Percentiles rank a stretch among this genome's conserved stretches.
phyloP scores from a whole-genome alignment of 352 stramenopile genomes.

The Pythium monospermum region DNA sequence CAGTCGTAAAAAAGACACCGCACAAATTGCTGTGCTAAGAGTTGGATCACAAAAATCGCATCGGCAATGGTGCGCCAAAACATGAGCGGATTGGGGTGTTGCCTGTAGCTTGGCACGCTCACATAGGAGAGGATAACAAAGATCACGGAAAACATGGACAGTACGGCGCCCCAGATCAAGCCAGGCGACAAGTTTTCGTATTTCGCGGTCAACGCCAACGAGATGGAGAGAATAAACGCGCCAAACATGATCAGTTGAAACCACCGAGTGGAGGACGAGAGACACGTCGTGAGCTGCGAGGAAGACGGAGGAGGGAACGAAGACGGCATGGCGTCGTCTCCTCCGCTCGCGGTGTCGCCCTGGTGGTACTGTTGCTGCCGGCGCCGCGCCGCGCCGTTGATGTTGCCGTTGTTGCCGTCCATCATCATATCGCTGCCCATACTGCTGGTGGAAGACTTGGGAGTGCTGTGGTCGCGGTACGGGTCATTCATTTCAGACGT shows the following conservation, averaged over 20 bases:
- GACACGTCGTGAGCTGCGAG: conserved; percentile 37
- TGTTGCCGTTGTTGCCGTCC: not conserved
- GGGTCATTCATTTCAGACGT: not conserved
- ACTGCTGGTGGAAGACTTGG: conserved; percentile 10
- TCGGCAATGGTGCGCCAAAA: conserved; percentile 87
- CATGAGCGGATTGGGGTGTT: conserved; percentile 85
- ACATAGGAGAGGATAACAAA: conserved; percentile 84
- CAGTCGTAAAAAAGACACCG: conserved; percentile 79
- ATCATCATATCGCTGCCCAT: not conserved
- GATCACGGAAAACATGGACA: conserved; percentile 82
- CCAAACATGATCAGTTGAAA: conserved; percentile 85
- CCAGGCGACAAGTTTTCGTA: conserved; percentile 80
- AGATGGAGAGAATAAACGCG: conserved; percentile 57
- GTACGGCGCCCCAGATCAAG: conserved; percentile 79
- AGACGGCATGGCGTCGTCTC: not conserved
- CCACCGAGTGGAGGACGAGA: conserved; percentile 73
- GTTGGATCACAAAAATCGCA: conserved; percentile 75
- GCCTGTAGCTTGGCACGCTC: conserved; percentile 71
- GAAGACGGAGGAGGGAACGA: not conserved
- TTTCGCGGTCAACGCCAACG: conserved; percentile 46
- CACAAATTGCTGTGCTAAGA: conserved; percentile 78
- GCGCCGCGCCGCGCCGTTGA: not conserved
- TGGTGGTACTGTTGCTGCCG: conserved; percentile 2
- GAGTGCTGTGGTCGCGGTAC: conserved; percentile 6
- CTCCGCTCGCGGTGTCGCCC: not conserved